A percentile compares a stretch with the other conserved stretches of the same genome.
Evolutionary conservation across 192 early-diverging fungal genomes (phyloP).

Genomic region (Backusella liffmaniae): DNA sequence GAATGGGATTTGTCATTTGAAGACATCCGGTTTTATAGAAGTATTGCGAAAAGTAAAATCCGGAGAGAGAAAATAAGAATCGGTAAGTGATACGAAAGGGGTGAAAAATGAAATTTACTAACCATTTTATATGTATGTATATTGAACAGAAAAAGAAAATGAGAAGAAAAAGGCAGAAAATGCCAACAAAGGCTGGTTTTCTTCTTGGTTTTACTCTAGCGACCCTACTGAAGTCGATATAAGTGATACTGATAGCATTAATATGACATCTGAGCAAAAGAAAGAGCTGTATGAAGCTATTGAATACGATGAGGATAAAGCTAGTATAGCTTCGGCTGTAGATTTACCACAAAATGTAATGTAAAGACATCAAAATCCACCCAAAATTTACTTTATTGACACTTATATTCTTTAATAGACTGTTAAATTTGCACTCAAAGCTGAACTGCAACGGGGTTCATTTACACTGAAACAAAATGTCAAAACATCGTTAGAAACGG

Average conservation of each 20-base stretch:
- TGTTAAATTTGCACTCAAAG: slow-evolving; percentile 58
- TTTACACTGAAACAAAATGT: slow-evolving; percentile 65
- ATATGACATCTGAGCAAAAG: slow-evolving; percentile 67
- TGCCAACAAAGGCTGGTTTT: slow-evolving; percentile 44
- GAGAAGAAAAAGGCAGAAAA: slow-evolving; percentile 40
- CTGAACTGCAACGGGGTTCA: slow-evolving; percentile 72
- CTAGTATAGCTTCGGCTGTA: slow-evolving; percentile 46
- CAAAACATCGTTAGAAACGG: slow-evolving; percentile 25
- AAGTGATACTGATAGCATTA: slow-evolving; percentile 14
- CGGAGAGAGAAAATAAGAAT: slow-evolving; percentile 59
- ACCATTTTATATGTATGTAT: background rate
- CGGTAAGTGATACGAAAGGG: slow-evolving; percentile 7
- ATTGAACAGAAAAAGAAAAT: slow-evolving; percentile 19
- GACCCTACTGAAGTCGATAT: background rate
- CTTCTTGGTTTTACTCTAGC: slow-evolving; percentile 32
- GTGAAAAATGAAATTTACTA: background rate
- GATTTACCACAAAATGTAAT: slow-evolving; percentile 65
- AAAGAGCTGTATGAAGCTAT: slow-evolving; percentile 83
- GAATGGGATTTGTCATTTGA: slow-evolving; percentile 69
- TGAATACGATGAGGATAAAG: slow-evolving; percentile 70
- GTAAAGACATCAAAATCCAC: background rate
- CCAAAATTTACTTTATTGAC: background rate
- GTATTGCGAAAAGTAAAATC: slow-evolving; percentile 59
- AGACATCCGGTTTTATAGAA: slow-evolving; percentile 76
- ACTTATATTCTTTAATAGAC: slow-evolving; percentile 47